Evolutionary conservation across 2,329 filamentous ascomycete species (phyloP), one percentile per base, ranked within the genome.

Genomic region (Davidsoniella neocaledoniae): DNA sequence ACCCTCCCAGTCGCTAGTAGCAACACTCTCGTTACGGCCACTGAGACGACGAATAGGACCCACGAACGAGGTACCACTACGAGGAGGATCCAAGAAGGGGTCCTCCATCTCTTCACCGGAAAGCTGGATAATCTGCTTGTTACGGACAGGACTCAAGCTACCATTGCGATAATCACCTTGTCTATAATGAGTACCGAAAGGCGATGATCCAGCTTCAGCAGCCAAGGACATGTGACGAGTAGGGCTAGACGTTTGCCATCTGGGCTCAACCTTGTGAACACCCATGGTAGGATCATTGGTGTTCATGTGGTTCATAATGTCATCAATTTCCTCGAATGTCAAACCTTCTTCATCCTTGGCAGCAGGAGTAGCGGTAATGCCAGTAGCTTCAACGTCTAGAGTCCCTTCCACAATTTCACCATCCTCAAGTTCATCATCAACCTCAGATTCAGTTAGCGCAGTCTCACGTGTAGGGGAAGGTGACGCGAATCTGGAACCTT

Each of bases 1-100:
- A 60, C 83, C 83, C 59, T 94, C 87, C 91, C 91, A 98, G 62
- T 96, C 90, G 61, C 88, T 95, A 53, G 79, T 75, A 21, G 81
- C 79, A 5, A 50, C 47, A 19, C 51, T 46, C 21, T 56, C 59
- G 40, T 71, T 72, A 53, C 72, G 74, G 2, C 44, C 40, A 57
- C 81, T 77, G 49, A 86, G 69, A 49, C 76, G 74, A 54, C 76
- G 74, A 25, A 86, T 67, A 48, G 77, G 72, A 19, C 74, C 72
- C 8, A 57, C 59, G 23, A 61, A 55, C 33, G 71, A 72, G 53
- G 72, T 74, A 56, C 81, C 77, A 50, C 86, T 69, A 49, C 76
- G 75, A 54, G 77, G 74, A 26, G 86, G 67, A 37, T 74, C 70
- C 58, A 73, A 63, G 57, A 74, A 83, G 46, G 72, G 79, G 66